A percentile compares a stretch with the other conserved stretches of the same genome.
phyloP scores from a whole-genome alignment of 1,284 basidiomycete genomes.

The Ustilago tritici region DNA sequence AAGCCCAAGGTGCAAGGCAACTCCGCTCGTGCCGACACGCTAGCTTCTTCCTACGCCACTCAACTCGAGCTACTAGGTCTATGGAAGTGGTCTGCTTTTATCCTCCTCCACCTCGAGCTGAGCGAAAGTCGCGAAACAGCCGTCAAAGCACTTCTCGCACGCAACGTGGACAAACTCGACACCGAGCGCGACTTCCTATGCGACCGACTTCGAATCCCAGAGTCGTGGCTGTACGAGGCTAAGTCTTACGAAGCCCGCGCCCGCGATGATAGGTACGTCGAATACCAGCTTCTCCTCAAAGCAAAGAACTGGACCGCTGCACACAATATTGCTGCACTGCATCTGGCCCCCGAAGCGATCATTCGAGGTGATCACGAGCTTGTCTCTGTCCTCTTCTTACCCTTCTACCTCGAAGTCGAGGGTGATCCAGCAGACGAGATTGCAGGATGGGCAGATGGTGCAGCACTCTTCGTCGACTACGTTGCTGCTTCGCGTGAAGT shows the following conservation, averaged over 20 bases:
- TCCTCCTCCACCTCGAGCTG: constrained; percentile 87
- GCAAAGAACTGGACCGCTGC: constrained; percentile 81
- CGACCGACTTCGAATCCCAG: constrained; percentile 82
- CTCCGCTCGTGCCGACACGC: constrained; percentile 79
- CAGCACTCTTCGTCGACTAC: constrained; percentile 63
- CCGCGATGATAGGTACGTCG: constrained; percentile 77
- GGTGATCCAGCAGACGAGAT: constrained; percentile 68
- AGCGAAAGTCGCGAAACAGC: constrained; percentile 77
- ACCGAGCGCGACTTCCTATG: constrained; percentile 80
- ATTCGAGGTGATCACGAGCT: constrained; percentile 82
- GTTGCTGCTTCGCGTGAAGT: constrained; percentile 73
- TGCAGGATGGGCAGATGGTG: constrained; percentile 66
- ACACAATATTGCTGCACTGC: constrained; percentile 81
- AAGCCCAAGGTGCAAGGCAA: constrained; percentile 39
- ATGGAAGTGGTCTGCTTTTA: constrained; percentile 88
- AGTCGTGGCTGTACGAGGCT: constrained; percentile 87
- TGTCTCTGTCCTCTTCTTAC: constrained; percentile 79
- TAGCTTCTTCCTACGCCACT: constrained; percentile 85
- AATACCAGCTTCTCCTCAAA: constrained; percentile 81
- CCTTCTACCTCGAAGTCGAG: constrained; percentile 77
- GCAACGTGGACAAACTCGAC: constrained; percentile 78
- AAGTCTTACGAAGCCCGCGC: constrained; percentile 77
- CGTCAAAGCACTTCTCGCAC: constrained; percentile 82
- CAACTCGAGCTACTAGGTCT: constrained; percentile 85
- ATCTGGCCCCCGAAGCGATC: constrained; percentile 91